Conservation (phyloP, 169 alveolate genomes). For the Eimeria praecox region DNA sequence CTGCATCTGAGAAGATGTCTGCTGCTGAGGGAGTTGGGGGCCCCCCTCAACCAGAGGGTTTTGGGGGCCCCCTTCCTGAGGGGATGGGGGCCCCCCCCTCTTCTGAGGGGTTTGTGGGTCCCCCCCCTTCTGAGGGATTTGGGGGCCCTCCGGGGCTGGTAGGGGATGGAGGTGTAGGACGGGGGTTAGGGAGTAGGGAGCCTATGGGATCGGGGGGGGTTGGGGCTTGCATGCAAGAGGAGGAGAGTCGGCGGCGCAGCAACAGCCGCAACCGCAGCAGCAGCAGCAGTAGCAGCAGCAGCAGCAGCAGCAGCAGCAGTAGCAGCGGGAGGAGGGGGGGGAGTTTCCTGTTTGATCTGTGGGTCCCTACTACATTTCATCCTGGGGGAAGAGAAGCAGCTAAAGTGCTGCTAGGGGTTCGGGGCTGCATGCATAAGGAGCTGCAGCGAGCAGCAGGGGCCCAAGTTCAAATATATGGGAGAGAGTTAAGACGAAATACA, state of each 20-base stretch:
- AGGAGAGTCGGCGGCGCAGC: background rate
- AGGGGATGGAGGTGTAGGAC: background rate
- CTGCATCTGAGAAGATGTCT: background rate
- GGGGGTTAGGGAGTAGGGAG: background rate
- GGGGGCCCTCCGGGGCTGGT: background rate
- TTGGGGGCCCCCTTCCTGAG: conserved; percentile 10
- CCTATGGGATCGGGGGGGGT: background rate
- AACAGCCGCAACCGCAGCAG: background rate
- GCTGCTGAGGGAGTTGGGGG: background rate
- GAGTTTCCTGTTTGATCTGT: conserved; percentile 58
- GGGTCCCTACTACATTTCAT: conserved; percentile 81
- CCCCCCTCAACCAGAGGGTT: background rate
- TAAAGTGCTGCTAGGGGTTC: conserved; percentile 65
- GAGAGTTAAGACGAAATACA: conserved; percentile 29
- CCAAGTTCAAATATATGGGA: conserved; percentile 76
- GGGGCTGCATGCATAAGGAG: conserved; percentile 75
- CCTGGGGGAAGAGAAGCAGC: conserved; percentile 57
- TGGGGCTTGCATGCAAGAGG: background rate
- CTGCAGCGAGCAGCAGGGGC: conserved; percentile 65
- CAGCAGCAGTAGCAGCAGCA: background rate
- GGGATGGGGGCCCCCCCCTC: background rate
- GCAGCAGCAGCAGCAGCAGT: conserved; percentile 1
- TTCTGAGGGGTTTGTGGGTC: background rate
- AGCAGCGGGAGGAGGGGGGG: conserved; percentile 14
- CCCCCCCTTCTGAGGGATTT: background rate